Evolutionary conservation across 768 basidiomycete species (phyloP).

Genomic region (Peribolospora baueri): DNA sequence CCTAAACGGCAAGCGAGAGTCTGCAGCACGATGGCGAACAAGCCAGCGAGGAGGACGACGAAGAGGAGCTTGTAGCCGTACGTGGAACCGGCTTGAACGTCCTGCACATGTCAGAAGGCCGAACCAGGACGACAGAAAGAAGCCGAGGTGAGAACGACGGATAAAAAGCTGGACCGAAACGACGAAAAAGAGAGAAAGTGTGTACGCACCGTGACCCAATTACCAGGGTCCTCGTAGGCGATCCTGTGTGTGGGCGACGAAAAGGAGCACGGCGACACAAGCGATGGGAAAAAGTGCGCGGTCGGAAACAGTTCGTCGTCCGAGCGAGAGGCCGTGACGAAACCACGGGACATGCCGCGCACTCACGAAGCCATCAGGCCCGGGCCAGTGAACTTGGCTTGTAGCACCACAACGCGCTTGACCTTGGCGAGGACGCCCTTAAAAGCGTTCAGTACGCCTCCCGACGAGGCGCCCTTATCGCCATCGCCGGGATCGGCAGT

Average conservation of each 20-base stretch:
- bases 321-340: not conserved
- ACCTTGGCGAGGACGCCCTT: not conserved
- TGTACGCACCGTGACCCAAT: not conserved
- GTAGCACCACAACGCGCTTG: constrained; percentile 1
- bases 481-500: no score
- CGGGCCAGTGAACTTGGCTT: constrained; percentile 5
- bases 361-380: constrained; percentile 2
- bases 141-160: not conserved
- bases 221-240: constrained; percentile 7
- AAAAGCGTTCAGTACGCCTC: no score
- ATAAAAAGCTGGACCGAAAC: not conserved
- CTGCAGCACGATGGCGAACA: constrained; percentile 66
- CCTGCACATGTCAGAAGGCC: constrained; percentile 1
- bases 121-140: no score
- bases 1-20: constrained; percentile 58
- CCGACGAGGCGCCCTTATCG: no score
- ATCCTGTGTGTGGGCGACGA: not conserved
- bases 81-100: constrained; percentile 20
- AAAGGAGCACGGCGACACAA: no score
- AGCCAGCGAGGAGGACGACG: constrained; percentile 53
- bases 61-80: constrained; percentile 73
- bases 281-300: no score
- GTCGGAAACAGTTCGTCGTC: not conserved
- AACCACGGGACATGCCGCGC: not conserved
- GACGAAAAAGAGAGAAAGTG: not conserved